phyloP scores from a whole-genome alignment of 106 monocot species.

The Agapanthus africanus region DNA sequence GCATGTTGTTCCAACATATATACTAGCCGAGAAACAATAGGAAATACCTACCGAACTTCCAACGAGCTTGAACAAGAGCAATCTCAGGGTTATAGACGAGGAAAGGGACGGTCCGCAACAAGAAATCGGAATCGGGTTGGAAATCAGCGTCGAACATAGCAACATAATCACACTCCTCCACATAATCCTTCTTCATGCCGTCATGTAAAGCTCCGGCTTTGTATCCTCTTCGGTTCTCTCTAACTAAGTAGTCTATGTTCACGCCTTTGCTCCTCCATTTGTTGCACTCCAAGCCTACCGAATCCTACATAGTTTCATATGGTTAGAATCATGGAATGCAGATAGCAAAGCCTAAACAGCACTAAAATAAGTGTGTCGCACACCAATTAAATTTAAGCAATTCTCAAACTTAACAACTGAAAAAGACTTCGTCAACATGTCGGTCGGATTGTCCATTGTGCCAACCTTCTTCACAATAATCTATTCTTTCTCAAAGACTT shows the following conservation, averaged over 20 bases:
- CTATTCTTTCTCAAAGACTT: too few relatives aligned
- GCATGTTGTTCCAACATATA: too few relatives aligned
- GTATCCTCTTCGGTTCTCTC: constrained; percentile 5
- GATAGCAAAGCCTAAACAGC: too few relatives aligned
- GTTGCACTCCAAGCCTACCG: constrained; percentile 2
- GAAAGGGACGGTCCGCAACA: background rate
- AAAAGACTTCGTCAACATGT: too few relatives aligned
- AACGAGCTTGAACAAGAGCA: background rate
- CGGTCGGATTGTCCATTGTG: too few relatives aligned
- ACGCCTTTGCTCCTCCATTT: constrained; percentile 1
- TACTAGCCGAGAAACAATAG: too few relatives aligned
- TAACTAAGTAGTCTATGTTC: background rate
- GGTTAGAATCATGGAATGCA: too few relatives aligned
- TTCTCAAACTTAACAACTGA: too few relatives aligned
- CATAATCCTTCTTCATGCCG: constrained; percentile 46
- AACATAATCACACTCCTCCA: constrained; percentile 32
- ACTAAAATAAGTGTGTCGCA: too few relatives aligned
- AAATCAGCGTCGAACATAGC: constrained; percentile 62
- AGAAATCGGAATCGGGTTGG: background rate
- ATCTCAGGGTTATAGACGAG: background rate
- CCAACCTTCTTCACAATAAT: too few relatives aligned
- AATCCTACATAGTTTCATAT: background rate
- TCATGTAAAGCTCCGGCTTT: constrained; percentile 45
- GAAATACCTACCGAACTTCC: constrained; percentile 7
- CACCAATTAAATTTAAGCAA: too few relatives aligned